Evolutionary conservation across 2,329 filamentous ascomycete genomes (phyloP), one percentile per base, ranked within the genome.

Genomic region (Pseudocercospora macadamiae): DNA sequence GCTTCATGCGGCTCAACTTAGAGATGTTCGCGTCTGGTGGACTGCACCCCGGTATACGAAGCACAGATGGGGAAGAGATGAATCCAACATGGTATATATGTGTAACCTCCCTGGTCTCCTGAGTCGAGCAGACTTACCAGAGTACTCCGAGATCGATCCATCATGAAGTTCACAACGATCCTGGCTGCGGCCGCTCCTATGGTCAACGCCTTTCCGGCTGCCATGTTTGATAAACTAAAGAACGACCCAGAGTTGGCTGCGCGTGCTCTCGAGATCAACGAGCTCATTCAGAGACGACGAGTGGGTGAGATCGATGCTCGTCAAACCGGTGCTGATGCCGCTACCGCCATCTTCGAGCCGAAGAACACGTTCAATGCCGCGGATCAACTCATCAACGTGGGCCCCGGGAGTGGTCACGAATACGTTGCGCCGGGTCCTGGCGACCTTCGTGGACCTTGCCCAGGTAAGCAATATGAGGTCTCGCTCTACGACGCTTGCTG

Each of bases 291-390:
- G 19, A 59, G 58, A 49, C 60, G 64, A 25, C 65, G 66, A 49
- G 59, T 48, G 9, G 57, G 55, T 10, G 65, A 64, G 47, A 52
- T 65, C 10, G 51, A 59, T 18, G 54, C 51, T 37, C 61, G 63
- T 30, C 64, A 66, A 44, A 47, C 55, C 21, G 61, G 59, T 45
- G 65, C 65, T 25, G 64, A 62, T 36, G 55, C 62, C 12, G 64
- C 65, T 10, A 57, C 55, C 26, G 55, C 57, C 8, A 45, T 68
- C 30, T 68, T 68, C 56, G 65, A 68, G 62, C 59, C 62, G 16
- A 51, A 54, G 8, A 65, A 65, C 12, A 52, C 45, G 0, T 73
- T 73, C 57, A 65, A 73, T 54, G 68, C 69, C n/a, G 62, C 57
- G 3, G 47, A 64, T 14, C 71, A 73, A 39, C 64, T 59, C 45